Conservation (phyloP, 139 green algal species). For the Desmodesmus armatus region DNA sequence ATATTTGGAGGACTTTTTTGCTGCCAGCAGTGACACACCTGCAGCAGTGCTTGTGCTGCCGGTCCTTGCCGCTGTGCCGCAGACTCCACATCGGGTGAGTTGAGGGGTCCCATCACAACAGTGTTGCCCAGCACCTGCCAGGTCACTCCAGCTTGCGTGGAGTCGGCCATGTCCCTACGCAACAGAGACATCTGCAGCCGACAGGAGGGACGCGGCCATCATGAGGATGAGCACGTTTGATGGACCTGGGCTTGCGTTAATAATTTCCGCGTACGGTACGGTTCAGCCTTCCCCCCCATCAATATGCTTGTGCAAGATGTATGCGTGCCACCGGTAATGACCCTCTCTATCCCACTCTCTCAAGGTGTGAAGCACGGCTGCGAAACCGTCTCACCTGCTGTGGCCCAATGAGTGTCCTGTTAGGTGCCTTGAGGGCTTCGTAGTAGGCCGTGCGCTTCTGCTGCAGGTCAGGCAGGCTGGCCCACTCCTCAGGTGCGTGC, state of each 20-base stretch:
- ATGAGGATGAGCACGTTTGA: slow-evolving; percentile 10
- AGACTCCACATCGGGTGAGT: slow-evolving; percentile 28
- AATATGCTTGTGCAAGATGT: too few relatives aligned
- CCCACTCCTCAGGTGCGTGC: neutral
- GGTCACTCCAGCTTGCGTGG: neutral
- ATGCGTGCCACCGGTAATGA: too few relatives aligned
- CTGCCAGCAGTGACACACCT: too few relatives aligned
- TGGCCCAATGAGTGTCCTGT: neutral
- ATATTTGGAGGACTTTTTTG: too few relatives aligned
- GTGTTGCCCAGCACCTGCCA: slow-evolving; percentile 32
- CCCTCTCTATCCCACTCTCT: too few relatives aligned
- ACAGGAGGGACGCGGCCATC: neutral
- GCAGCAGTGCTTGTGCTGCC: neutral
- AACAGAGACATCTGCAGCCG: slow-evolving; percentile 20
- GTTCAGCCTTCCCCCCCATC: too few relatives aligned
- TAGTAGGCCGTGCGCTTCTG: slow-evolving; percentile 2
- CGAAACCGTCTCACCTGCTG: neutral
- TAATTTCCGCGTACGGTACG: too few relatives aligned
- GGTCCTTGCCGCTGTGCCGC: neutral
- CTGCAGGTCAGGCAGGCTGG: neutral
- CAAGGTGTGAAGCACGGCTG: too few relatives aligned
- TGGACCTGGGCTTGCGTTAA: neutral
- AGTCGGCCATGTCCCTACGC: neutral
- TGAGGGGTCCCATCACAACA: slow-evolving; percentile 18
- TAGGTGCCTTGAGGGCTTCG: neutral